Evolutionary conservation across 2,329 filamentous ascomycete genomes (phyloP), one percentile per base, ranked within the genome.

Genomic region (Verticillium klebahnii): DNA sequence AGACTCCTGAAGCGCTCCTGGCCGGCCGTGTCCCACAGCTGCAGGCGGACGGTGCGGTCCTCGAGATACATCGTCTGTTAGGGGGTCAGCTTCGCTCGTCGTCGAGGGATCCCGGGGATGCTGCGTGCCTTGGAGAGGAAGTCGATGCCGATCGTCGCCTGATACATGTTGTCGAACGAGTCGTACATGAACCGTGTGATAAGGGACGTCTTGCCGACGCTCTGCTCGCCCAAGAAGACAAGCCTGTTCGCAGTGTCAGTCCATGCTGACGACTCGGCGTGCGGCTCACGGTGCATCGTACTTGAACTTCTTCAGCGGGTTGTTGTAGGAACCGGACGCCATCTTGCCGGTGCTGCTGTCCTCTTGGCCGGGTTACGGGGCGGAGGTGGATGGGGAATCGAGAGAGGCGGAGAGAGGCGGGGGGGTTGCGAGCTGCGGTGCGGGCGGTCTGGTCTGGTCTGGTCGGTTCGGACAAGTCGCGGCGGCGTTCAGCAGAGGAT

Each of bases 131-230:
- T 99, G 73, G 93, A 97, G 69, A 99, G 87, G 75, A 99, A 99
- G 80, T 99, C 95, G 81, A 99, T 99, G 73, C 95, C 95, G 74
- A 99, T 98, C 45, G 95, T 99, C 62, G 95, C 95, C 80, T 99
- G 95, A 81, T 99, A 99, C 84, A 94, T 98, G 80, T 96, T 97
- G 83, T 99, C 95, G 83, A 99, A 99, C 57, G 95, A 98, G 79
- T 99, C 95, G 84, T 99, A 99, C 95, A 99, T 99, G 84, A 99
- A 99, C 67, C 95, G 89, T 68, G 95, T 99, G 76, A 99, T 99
- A 71, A 99, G 82, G 65, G 95, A 99, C 36, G 95, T 99, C 82
- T 99, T 99, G 75, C 95, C 95, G 71, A 99, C 95, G 78, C 94
- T 98, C 80, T 99, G 95, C 81, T 99, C 95, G 74, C 95, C 95